Conservation (phyloP, 1,284 basidiomycete species). For the Trichosporon inkin region DNA sequence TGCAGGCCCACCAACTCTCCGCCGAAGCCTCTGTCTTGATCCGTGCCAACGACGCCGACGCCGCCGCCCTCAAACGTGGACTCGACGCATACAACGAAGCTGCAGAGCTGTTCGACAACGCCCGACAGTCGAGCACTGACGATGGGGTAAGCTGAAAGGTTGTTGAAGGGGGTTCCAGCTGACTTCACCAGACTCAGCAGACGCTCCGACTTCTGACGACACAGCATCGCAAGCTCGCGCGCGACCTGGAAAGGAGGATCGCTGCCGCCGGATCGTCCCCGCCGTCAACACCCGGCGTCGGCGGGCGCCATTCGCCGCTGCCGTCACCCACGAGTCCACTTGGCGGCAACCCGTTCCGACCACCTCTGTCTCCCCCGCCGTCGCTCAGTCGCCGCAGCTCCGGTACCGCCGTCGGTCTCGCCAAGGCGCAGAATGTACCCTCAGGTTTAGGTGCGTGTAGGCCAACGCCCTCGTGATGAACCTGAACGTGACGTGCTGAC, state of each 20-base stretch:
- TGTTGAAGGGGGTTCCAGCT: neutral
- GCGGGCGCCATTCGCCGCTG: neutral
- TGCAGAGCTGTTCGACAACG: slow-evolving; percentile 38
- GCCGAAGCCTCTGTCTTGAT: slow-evolving; percentile 36
- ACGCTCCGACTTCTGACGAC: slow-evolving; percentile 41
- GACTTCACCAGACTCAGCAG: slow-evolving; percentile 7
- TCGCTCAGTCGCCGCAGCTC: slow-evolving; percentile 1
- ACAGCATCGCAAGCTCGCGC: slow-evolving; percentile 45
- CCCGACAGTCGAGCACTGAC: slow-evolving; percentile 11
- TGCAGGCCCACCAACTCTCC: slow-evolving; percentile 45
- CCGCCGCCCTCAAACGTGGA: slow-evolving; percentile 29
- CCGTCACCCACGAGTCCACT: neutral
- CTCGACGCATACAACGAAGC: slow-evolving; percentile 37
- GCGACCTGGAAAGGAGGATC: slow-evolving; percentile 44
- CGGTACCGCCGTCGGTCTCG: slow-evolving; percentile 11
- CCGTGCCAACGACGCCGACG: slow-evolving; percentile 20
- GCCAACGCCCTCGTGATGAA: neutral
- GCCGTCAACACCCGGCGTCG: neutral
- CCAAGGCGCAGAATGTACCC: neutral
- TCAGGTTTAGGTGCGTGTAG: slow-evolving; percentile 11
- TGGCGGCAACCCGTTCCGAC: neutral
- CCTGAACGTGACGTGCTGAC: slow-evolving; percentile 4
- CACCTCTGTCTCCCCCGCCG: neutral
- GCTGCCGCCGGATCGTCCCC: neutral
- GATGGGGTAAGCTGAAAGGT: slow-evolving; percentile 19